Evolutionary conservation across 768 basidiomycete genomes (phyloP), one percentile per base, ranked within the genome.

Genomic region (Macrolepiota albuminosa): DNA sequence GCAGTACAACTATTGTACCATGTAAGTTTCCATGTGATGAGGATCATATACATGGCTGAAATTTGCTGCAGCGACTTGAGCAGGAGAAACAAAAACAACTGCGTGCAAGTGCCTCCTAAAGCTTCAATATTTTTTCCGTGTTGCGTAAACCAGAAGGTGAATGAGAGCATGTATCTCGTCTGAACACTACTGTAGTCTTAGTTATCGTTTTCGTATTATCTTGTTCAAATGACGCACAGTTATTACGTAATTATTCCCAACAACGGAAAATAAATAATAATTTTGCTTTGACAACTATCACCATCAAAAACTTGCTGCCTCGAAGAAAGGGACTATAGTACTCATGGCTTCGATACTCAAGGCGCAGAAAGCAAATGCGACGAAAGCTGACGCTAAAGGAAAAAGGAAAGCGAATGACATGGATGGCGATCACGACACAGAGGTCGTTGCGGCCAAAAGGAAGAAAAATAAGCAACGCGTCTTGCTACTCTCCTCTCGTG

Each of bases 401-500:
- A 89, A 88, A 69, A 78, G 81, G 39, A 85, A 84, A 58, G 83
- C 80, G 7, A 77, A 84, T 65, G 85, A 86, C 60, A 81, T 78
- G 70, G 84, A 89, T 21, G 75, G 80, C 11, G 80, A 79, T 42
- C 76, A 80, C 26, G 75, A 69, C 29, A 61, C 69, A 5, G 70
- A 70, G 37, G 66, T 63, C 26, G 66, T 69, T 39, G 69, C 66
- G 7, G 69, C 76, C 16, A 85, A 83, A 69, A 80, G 75, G 71
- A 86, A 84, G 75, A 86, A 85, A 72, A 95, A 98, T 78, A 97
- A 94, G 82, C 96, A 99, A 78, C 85, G 95, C 63, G 95, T 98
- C 6, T 78, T 99, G 56, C 71, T 98, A 67, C 84, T 98, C 53
- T 93, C 91, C 45, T 98, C 96, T 53, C 82, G 97, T 59, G 97